Evolutionary conservation across 257 asterid species (phyloP).

Genomic region (Fraxinus pennsylvanica): DNA sequence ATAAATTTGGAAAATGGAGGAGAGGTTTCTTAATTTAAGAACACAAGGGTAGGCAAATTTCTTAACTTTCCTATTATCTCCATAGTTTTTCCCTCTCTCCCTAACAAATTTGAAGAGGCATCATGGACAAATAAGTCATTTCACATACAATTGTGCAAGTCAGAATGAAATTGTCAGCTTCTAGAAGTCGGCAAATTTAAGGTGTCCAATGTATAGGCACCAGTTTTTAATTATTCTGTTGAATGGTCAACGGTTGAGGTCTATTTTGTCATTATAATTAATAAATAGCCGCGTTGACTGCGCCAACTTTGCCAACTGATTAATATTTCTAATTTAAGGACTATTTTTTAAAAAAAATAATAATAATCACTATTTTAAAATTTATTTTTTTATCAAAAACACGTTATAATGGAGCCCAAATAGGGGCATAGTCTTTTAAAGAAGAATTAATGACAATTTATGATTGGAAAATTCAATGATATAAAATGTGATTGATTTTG

Average conservation of each 20-base stretch:
- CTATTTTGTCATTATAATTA: neutral
- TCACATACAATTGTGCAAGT: too few relatives aligned
- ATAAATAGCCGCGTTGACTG: neutral
- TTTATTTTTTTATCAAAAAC: too few relatives aligned
- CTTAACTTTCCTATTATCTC: conserved; percentile 4
- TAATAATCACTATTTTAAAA: too few relatives aligned
- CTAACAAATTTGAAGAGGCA: too few relatives aligned
- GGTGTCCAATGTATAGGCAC: neutral
- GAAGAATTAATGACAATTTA: neutral
- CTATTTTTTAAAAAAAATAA: too few relatives aligned
- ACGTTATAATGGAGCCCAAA: too few relatives aligned
- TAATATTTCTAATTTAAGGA: too few relatives aligned
- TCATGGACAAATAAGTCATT: too few relatives aligned
- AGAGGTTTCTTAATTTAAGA: conserved; percentile 32
- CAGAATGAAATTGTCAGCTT: conserved; percentile 5
- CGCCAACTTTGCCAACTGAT: conserved; percentile 1
- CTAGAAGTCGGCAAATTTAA: conserved; percentile 30
- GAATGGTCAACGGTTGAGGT: neutral
- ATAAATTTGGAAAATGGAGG: neutral
- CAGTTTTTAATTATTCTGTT: neutral
- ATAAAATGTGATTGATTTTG: neutral
- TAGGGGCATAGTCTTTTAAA: too few relatives aligned
- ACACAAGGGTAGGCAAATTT: conserved; percentile 25
- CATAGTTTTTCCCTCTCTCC: too few relatives aligned
- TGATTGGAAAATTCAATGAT: too few relatives aligned